Base-by-base conservation (phyloP, 2,329 filamentous ascomycete genomes). In the Massarina eburnea region DNA sequence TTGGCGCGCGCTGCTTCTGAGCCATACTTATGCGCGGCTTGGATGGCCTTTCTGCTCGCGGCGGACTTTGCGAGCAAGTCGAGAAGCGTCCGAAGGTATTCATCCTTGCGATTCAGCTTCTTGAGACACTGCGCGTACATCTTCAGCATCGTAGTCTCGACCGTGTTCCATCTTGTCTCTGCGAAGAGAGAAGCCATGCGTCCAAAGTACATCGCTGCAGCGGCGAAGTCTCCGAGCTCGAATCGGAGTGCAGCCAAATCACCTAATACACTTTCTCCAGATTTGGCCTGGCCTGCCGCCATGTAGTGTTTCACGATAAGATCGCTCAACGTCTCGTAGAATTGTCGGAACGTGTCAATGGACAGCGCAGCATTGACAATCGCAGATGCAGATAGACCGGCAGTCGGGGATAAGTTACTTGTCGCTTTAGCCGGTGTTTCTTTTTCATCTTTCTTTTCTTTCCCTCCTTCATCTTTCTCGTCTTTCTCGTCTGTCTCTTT, bases 211-310 rank as follows among this genome's bases (percentile, higher is more conserved):
- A 80, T 80, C 0, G 88, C 84, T 1, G 94, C 91, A 1, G 83
- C 80, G 2, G 75, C 76, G 62, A 85, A 91, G 54, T 97, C 88
- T 18, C 81, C 80, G 3, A 88, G 76, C 48, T 88, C 82, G 57
- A 86, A 94, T 60, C 92, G 91, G 40, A 96, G 75, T 4, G 94
- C 80, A 1, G 91, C 94, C 36, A 97, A 79, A 68, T 99, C 94
- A 8, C 89, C 87, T 67, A 91, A 82, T 49, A 85, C 84, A 17
- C 84, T 80, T 57, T 95, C 85, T 1, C 88, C 85, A 7, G 89
- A 88, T 57, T 95, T 86, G 0, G 78, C 78, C 52, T 92, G 87
- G 44, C 85, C 87, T 4, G 91, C 90, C 4, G 90, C 82, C 12
- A 84, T 84, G 65, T 89, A 95, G 63, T 96, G 88, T 1, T 88